phyloP scores from a whole-genome alignment of 2,329 filamentous ascomycete genomes.

The Pyricularia grisea region DNA sequence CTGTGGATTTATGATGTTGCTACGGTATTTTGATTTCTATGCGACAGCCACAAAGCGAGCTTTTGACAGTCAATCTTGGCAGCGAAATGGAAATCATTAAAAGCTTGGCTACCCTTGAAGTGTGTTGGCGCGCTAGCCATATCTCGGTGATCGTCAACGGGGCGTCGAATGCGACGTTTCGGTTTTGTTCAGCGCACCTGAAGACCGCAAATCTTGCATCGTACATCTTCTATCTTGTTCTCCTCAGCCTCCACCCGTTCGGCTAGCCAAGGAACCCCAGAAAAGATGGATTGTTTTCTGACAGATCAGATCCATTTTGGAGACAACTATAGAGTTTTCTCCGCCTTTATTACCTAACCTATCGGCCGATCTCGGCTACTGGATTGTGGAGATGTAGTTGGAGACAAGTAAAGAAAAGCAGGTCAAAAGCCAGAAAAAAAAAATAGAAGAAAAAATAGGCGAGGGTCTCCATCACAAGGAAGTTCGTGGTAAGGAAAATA shows the following conservation, averaged over 20 bases:
- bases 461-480: background rate
- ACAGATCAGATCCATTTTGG: background rate
- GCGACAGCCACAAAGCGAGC: no score
- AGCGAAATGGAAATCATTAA: background rate
- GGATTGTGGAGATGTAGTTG: background rate
- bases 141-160: background rate
- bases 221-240: background rate
- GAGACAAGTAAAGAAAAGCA: background rate
- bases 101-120: background rate
- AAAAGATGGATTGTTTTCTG: background rate
- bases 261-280: background rate
- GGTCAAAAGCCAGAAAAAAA: background rate
- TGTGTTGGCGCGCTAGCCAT: background rate
- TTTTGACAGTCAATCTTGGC: background rate
- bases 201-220: background rate
- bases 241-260: background rate
- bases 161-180: background rate
- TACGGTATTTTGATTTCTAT: no score
- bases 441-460: background rate
- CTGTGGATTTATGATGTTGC: background rate
- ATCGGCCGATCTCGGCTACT: background rate
- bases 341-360: background rate
- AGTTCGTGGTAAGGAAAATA: no score
- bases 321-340: background rate
- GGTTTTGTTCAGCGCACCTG: background rate